A percentile compares a stretch with the other conserved stretches of the same genome.
Evolutionary conservation across 2,329 filamentous ascomycete genomes (phyloP).

Genomic region (Epichloe typhina): DNA sequence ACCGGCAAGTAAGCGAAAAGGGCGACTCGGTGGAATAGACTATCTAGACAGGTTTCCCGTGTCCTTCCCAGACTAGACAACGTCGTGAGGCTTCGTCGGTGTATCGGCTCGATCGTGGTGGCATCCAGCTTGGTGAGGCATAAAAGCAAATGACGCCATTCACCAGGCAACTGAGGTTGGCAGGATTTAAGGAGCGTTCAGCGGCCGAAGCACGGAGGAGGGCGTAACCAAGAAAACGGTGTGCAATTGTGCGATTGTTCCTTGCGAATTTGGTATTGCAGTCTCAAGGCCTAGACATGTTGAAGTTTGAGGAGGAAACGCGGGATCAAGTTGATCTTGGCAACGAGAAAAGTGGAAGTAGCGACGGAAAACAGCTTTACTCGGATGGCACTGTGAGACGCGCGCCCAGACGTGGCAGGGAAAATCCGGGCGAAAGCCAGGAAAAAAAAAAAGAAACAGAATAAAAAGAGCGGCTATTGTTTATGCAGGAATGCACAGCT

Average conservation of each 20-base stretch:
- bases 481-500: constrained; percentile 1
- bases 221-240: not conserved
- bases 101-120: not conserved
- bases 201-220: not conserved
- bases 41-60: not conserved
- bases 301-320: not conserved
- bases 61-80: not conserved
- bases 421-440: not conserved
- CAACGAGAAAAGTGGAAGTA: not conserved
- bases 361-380: not conserved
- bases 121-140: not conserved
- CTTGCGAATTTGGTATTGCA: not conserved
- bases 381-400: not conserved
- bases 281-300: not conserved
- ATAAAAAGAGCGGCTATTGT: constrained; percentile 2
- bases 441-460: not conserved
- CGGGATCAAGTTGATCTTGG: not conserved
- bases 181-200: not conserved
- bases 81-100: not conserved
- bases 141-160: not conserved
- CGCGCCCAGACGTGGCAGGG: constrained; percentile 3
- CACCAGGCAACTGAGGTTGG: not conserved
- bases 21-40: not conserved
- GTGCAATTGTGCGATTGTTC: not conserved
- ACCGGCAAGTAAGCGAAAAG: not conserved